Evolutionary conservation across 2,329 filamentous ascomycete genomes (phyloP).

Genomic region (Gaeumannomyces sp.): DNA sequence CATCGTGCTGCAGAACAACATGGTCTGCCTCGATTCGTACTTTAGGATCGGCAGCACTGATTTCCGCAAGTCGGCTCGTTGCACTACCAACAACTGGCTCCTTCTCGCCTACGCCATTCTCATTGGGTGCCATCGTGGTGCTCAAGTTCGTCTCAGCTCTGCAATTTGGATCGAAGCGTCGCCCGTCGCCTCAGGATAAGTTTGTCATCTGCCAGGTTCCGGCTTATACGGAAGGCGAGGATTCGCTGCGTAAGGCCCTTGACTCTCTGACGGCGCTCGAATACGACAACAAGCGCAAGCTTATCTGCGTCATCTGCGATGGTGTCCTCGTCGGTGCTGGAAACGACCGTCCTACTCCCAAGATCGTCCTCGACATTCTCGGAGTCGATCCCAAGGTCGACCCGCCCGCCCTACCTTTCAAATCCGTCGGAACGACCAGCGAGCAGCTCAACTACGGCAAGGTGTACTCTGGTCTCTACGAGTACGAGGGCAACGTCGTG

Average conservation of each 20-base stretch:
- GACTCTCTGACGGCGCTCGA: slow-evolving; percentile 91
- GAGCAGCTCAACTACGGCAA: slow-evolving; percentile 98
- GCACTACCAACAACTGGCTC: slow-evolving; percentile 86
- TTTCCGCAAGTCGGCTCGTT: slow-evolving; percentile 70
- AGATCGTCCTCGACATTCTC: slow-evolving; percentile 95
- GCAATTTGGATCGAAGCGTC: slow-evolving; percentile 86
- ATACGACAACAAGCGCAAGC: slow-evolving; percentile 97
- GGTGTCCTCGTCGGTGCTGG: slow-evolving; percentile 94
- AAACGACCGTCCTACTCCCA: slow-evolving; percentile 93
- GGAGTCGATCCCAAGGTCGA: slow-evolving; percentile 96
- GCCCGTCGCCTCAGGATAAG: slow-evolving; percentile 88
- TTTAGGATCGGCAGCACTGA: slow-evolving; percentile 82
- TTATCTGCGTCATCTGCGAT: slow-evolving; percentile 94
- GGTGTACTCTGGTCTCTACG: slow-evolving; percentile 95
- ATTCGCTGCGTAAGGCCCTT: slow-evolving; percentile 84
- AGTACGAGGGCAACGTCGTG: slow-evolving; percentile 95
- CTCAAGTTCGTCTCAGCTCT: slow-evolving; percentile 90
- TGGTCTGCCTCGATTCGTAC: slow-evolving; percentile 74
- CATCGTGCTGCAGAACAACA: slow-evolving; percentile 53
- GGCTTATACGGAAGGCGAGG: slow-evolving; percentile 96
- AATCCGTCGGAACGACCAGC: slow-evolving; percentile 79
- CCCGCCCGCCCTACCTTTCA: slow-evolving; percentile 88
- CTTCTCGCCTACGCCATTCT: slow-evolving; percentile 82
- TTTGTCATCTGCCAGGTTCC: slow-evolving; percentile 98
- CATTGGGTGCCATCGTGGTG: slow-evolving; percentile 69